A percentile compares a stretch with the other conserved stretches of the same genome.
Evolutionary conservation across 2,329 filamentous ascomycete species (phyloP).

Genomic region (Fusarium palustre): DNA sequence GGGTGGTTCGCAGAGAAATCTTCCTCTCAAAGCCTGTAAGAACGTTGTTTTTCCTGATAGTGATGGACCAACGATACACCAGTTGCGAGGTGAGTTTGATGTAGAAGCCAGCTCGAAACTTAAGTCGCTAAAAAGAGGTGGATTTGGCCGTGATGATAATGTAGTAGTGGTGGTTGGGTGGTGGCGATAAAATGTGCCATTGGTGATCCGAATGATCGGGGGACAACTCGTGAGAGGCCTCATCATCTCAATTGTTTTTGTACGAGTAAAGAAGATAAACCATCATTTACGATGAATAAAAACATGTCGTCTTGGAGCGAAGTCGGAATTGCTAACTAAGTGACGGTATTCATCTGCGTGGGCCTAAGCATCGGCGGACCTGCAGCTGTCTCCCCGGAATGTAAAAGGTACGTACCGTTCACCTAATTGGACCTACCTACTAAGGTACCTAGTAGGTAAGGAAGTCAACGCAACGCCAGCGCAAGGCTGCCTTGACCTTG

Average conservation of each 20-base stretch:
- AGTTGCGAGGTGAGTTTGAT: conserved; percentile 68
- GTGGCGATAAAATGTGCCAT: conserved; percentile 85
- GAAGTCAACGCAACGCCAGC: conserved; percentile 32
- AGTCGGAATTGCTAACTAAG: conserved; percentile 37
- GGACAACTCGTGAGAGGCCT: conserved; percentile 56
- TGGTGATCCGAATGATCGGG: conserved; percentile 77
- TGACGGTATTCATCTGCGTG: conserved; percentile 28
- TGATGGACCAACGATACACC: conserved; percentile 86
- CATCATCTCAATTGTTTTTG: conserved; percentile 44
- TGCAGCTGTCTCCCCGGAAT: conserved; percentile 22
- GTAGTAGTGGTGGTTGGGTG: conserved; percentile 69
- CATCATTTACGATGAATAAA: conserved; percentile 22
- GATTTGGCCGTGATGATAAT: conserved; percentile 67
- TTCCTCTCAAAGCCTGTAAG: conserved; percentile 80
- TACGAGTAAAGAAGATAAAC: not conserved
- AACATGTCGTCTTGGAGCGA: conserved; percentile 22
- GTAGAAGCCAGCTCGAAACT: conserved; percentile 75
- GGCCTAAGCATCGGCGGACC: conserved; percentile 19
- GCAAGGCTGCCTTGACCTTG: conserved; percentile 39
- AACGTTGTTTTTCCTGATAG: conserved; percentile 85
- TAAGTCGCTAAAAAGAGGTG: conserved; percentile 78
- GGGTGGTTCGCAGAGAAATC: conserved; percentile 80
- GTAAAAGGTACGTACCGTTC: conserved; percentile 36
- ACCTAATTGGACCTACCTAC: not conserved
- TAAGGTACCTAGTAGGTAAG: not conserved